These are phyloP conservation scores for Eucalyptus curtisii DNA, from an alignment of 345 rosid genomes.

Conservation along the genomic window DNA sequence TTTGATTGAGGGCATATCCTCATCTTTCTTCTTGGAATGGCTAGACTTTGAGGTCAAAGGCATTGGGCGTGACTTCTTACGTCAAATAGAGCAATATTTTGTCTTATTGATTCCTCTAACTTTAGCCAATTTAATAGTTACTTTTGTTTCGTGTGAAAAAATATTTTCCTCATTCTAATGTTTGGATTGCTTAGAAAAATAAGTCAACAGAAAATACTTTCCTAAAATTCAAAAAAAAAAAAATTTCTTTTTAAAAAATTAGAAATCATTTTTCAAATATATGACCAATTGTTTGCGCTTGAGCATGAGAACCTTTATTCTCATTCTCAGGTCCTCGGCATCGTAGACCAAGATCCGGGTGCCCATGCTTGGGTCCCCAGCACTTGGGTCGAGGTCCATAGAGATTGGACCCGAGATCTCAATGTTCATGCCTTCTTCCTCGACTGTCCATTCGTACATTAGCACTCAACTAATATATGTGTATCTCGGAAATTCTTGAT, in stretches of 20 bases:
- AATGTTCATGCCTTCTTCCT: neutral
- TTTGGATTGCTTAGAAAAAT: too few relatives aligned
- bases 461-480: neutral
- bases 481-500: too few relatives aligned
- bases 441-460: rapidly evolving
- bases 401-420: neutral
- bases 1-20: neutral
- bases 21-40: neutral
- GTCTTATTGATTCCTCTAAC: neutral
- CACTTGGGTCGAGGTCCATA: rapidly evolving
- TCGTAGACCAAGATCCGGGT: rapidly evolving
- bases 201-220: too few relatives aligned
- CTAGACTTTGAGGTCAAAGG: neutral
- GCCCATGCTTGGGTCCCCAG: neutral
- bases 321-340: rapidly evolving
- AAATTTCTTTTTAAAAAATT: too few relatives aligned
- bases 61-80: neutral
- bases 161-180: neutral
- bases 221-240: too few relatives aligned
- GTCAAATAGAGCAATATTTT: neutral
- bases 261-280: too few relatives aligned
- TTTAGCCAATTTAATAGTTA: neutral
- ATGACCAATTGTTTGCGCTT: neutral
- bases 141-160: neutral
- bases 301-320: neutral